Evolutionary conservation across 352 stramenopile species (phyloP).

Genomic region (Phytophthora brassicae): DNA sequence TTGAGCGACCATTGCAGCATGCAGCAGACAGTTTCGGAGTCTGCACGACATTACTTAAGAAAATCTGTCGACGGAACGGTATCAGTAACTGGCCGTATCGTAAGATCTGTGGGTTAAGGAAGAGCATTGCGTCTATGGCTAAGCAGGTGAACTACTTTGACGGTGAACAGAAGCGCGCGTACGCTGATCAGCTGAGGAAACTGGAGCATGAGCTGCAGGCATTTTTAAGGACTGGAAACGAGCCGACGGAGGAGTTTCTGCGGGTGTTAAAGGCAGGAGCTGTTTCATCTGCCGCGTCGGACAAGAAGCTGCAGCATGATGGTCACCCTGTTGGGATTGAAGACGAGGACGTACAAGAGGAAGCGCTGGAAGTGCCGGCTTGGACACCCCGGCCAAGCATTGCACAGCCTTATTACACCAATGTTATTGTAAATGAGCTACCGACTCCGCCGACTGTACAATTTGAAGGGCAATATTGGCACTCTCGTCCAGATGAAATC

Average conservation of each 20-base stretch:
- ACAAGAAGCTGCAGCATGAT: background rate
- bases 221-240: constrained; percentile 50
- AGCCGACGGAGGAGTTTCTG: constrained; percentile 34
- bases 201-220: constrained; percentile 45
- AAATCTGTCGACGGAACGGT: constrained; percentile 63
- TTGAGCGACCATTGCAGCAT: constrained; percentile 55
- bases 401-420: background rate
- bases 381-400: constrained; percentile 30
- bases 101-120: constrained; percentile 55
- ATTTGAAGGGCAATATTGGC: background rate
- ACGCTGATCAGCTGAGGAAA: constrained; percentile 48
- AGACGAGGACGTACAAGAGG: constrained; percentile 22
- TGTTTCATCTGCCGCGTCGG: background rate
- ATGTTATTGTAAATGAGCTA: constrained; percentile 8
- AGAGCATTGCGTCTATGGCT: constrained; percentile 61
- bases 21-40: constrained; percentile 57
- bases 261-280: constrained; percentile 18
- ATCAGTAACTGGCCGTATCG: constrained; percentile 67
- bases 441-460: background rate
- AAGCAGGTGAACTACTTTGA: constrained; percentile 70
- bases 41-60: constrained; percentile 70
- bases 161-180: constrained; percentile 50
- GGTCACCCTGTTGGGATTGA: background rate
- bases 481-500: background rate
- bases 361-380: constrained; percentile 1